These are phyloP conservation scores for Fraxinus americana DNA, from an alignment of 257 asterid species.

Conservation along the genomic window DNA sequence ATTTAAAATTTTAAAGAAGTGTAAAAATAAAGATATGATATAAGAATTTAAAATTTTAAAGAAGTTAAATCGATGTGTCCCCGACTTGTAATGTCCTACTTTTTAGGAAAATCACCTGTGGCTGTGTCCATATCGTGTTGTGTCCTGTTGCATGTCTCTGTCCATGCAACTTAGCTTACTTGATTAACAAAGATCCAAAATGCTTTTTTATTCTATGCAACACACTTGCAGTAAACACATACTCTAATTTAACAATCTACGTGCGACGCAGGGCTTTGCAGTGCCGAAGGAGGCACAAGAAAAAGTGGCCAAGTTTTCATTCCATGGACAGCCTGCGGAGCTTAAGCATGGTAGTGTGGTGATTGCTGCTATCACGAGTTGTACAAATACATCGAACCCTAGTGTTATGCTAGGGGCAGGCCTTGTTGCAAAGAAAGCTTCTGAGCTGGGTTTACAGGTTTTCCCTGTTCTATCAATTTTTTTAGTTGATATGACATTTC, in stretches of 20 bases:
- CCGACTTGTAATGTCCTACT: too few relatives aligned
- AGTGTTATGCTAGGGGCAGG: slow-evolving; percentile 98
- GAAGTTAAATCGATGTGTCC: too few relatives aligned
- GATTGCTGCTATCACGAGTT: slow-evolving; percentile 10
- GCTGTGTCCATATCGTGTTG: too few relatives aligned
- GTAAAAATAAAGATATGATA: too few relatives aligned
- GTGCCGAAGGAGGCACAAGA: slow-evolving; percentile 5
- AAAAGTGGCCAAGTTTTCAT: slow-evolving; percentile 50
- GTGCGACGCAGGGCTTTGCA: neutral
- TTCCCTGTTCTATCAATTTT: slow-evolving; percentile 3
- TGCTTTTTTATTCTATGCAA: too few relatives aligned
- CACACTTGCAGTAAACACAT: neutral
- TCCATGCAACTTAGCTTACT: too few relatives aligned
- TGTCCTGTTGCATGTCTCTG: too few relatives aligned
- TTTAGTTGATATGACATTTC: slow-evolving; percentile 14
- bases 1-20: too few relatives aligned
- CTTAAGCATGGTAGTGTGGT: neutral
- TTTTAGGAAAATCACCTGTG: too few relatives aligned
- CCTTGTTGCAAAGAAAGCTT: slow-evolving; percentile 2
- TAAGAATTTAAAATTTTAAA: too few relatives aligned
- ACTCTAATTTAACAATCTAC: slow-evolving; percentile 14
- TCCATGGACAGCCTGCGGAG: slow-evolving; percentile 85
- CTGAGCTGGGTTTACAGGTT: slow-evolving; percentile 12
- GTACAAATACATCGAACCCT: slow-evolving; percentile 72
- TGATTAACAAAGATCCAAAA: too few relatives aligned